Evolutionary conservation across 192 early-diverging fungal genomes (phyloP), one percentile per base, ranked within the genome.

Genomic region (Pilaira anomala): DNA sequence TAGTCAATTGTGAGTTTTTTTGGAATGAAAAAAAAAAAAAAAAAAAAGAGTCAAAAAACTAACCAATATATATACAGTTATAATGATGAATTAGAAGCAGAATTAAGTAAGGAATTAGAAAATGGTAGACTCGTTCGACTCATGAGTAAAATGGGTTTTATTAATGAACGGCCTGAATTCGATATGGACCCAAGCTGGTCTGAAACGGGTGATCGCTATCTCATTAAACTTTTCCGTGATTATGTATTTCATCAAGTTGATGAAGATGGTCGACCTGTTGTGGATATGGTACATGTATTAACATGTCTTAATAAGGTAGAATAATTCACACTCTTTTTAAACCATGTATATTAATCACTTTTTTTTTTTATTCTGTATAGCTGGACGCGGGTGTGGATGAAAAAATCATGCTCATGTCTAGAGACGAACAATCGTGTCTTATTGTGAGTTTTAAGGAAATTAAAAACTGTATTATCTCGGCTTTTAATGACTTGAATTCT

Each of bases 221-320:
- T 98, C 39, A 85, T 97, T 55, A 97, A 97, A 76, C 81, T 98
- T 19, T 98, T 98, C 71, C 83, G 97, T 50, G 97, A 98, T 75
- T 97, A 95, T 66, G 93, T 97, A 16, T 98, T 98, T 71, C 97
- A 97, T 68, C 90, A 93, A 69, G 95, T 96, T 5, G 87, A 94
- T 67, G 85, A 87, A 50, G 74, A 80, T 28, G 91, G 91, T 6
- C 75, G 76, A 36, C 91, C 95, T 8, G 82, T 93, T 7, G 66
- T 95, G 2, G 94, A 96, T 70, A 86, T 97, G 77, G 91, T 87
- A 2, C 97, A 98, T 80, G 90, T 96, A 6, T 40, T 98, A 24
- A 87, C 88, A 22, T 93, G 93, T 66, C 78, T 98, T 45, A 98
- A 97, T 77, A 97, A 94, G 88, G 90, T 92, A 77, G 40, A 3